Conservation (phyloP, 257 asterid species). For the Solanum ossicruentum region DNA sequence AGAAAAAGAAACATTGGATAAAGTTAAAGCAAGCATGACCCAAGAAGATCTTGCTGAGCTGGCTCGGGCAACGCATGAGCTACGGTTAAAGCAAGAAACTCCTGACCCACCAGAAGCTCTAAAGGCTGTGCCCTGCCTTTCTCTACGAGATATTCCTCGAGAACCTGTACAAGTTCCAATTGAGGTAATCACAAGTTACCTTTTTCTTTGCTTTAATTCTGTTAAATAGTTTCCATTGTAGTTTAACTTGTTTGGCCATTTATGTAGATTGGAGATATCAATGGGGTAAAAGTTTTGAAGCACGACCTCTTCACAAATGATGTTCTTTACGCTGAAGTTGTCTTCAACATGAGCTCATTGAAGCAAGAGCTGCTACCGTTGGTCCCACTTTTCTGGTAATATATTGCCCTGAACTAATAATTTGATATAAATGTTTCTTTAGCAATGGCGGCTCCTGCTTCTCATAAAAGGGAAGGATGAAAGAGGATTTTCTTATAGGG, state of each 20-base stretch:
- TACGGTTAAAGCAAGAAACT: constrained; percentile 89
- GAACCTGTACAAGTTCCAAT: constrained; percentile 59
- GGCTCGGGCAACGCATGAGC: constrained; percentile 85
- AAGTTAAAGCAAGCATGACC: constrained; percentile 79
- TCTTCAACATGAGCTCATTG: constrained; percentile 79
- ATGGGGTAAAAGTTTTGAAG: constrained; percentile 63
- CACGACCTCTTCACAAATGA: constrained; percentile 97
- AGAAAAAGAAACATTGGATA: constrained; percentile 64
- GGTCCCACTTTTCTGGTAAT: constrained; percentile 97
- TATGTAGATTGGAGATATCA: constrained; percentile 65
- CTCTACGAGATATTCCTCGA: constrained; percentile 83
- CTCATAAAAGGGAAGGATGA: neutral
- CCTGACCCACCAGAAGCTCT: constrained; percentile 98
- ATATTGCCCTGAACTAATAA: neutral
- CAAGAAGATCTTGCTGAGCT: constrained; percentile 95
- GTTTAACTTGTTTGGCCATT: constrained; percentile 6
- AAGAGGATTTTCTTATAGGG: neutral
- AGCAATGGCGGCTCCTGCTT: neutral
- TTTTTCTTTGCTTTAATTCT: neutral
- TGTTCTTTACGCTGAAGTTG: constrained; percentile 91
- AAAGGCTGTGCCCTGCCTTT: constrained; percentile 79
- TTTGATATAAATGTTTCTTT: neutral
- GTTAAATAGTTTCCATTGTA: constrained; percentile 3
- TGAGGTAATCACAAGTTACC: constrained; percentile 46
- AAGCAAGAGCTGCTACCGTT: constrained; percentile 89